A percentile compares a stretch with the other conserved stretches of the same genome.
phyloP scores from a whole-genome alignment of 306 rosid species.

The Cucurbita ficifolia region DNA sequence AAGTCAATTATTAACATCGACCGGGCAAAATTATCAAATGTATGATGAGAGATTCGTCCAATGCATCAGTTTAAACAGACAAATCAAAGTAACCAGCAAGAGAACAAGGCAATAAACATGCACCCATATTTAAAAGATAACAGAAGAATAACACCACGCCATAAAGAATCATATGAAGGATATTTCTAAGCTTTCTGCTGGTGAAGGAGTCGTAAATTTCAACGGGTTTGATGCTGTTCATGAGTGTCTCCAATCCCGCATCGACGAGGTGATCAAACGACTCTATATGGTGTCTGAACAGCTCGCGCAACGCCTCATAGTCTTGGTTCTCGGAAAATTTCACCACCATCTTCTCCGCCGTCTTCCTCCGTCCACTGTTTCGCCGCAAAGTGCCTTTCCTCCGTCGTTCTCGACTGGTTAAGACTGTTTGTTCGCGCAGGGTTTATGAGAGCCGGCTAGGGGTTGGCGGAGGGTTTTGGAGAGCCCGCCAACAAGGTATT shows the following conservation, averaged over 20 bases:
- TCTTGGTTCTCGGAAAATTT: constrained; percentile 16
- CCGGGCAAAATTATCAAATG: not conserved
- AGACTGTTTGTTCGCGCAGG: not conserved
- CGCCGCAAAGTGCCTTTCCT: not conserved
- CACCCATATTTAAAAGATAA: not conserved
- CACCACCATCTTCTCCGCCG: constrained; percentile 16
- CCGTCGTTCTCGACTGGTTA: not conserved
- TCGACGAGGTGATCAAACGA: constrained; percentile 53
- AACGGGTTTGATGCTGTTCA: constrained; percentile 33
- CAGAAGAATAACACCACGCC: not conserved
- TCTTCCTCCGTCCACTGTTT: not conserved
- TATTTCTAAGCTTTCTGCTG: constrained; percentile 43
- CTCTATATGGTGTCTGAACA: constrained; percentile 63
- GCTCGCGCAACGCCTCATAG: constrained; percentile 31
- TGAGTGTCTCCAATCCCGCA: constrained; percentile 35
- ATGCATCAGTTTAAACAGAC: not conserved
- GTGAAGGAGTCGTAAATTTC: constrained; percentile 28
- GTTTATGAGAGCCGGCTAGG: not conserved
- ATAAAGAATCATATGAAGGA: constrained; percentile 24
- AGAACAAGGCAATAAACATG: not conserved
- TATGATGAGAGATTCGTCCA: not conserved
- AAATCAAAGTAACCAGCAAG: not conserved
- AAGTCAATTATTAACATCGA: constrained; percentile 27
- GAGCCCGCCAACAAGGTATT: not conserved
- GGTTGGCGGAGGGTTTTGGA: not conserved